Evolutionary conservation across 176 grass and related monocot species (phyloP).

Genomic region (Phragmites australis): DNA sequence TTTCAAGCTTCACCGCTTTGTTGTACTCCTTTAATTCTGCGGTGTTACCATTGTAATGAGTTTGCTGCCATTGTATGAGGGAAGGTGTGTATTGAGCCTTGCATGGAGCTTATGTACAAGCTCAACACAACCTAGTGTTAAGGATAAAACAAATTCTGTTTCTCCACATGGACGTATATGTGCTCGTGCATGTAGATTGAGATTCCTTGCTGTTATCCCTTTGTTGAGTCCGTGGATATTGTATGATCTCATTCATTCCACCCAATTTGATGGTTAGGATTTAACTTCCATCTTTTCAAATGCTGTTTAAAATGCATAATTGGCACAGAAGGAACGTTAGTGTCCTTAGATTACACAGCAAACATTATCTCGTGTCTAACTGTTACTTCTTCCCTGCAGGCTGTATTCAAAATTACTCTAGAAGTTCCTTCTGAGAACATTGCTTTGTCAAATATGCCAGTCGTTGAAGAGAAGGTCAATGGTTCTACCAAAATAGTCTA

Average conservation of each 20-base stretch:
- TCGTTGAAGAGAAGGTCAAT: constrained; percentile 78
- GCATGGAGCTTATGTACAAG: neutral
- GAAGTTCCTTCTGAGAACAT: constrained; percentile 75
- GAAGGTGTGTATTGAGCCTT: neutral
- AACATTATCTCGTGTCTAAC: constrained; percentile 13
- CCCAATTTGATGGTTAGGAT: constrained; percentile 5
- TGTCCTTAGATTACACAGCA: constrained; percentile 8
- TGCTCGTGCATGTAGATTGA: neutral
- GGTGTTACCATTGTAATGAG: neutral
- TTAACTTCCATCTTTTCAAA: neutral
- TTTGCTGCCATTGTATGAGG: constrained; percentile 17
- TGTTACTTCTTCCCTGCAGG: constrained; percentile 41
- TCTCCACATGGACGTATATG: neutral
- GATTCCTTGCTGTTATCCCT: constrained; percentile 6
- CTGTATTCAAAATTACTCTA: constrained; percentile 87
- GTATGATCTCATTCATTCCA: neutral
- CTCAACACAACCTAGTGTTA: neutral
- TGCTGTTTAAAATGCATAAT: constrained; percentile 7
- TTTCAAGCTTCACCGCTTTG: neutral
- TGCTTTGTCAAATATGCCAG: constrained; percentile 96
- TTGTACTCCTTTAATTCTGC: constrained; percentile 1
- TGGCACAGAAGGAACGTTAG: constrained; percentile 19
- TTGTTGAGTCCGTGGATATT: neutral
- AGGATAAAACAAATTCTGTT: neutral
- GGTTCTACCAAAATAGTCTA: constrained; percentile 65